Percentiles rank a stretch among this genome's conserved stretches.
phyloP scores from a whole-genome alignment of 345 rosid genomes.

The Mallotus nudiflorus region DNA sequence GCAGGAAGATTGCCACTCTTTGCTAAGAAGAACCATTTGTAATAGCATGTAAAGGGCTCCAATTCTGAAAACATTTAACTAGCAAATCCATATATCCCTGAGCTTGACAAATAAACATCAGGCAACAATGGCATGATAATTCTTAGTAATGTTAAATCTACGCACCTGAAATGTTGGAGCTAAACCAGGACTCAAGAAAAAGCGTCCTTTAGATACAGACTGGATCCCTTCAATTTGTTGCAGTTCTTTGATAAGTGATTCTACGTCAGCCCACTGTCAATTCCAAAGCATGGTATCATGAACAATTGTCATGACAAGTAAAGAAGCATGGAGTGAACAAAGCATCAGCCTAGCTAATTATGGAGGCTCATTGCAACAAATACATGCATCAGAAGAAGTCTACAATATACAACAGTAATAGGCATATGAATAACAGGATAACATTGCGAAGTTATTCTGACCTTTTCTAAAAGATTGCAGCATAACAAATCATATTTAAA shows the following conservation, averaged over 20 bases:
- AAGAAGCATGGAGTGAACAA: neutral
- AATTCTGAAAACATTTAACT: too few species aligned
- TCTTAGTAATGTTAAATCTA: neutral
- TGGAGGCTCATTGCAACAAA: neutral
- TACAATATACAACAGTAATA: neutral
- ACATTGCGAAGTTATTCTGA: too few species aligned
- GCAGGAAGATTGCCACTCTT: too few species aligned
- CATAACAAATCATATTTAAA: too few species aligned
- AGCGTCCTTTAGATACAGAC: slow-evolving; percentile 81
- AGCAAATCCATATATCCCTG: neutral
- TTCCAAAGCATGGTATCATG: slow-evolving; percentile 20
- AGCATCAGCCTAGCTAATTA: neutral
- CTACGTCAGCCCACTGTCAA: slow-evolving; percentile 90
- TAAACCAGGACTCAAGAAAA: slow-evolving; percentile 88
- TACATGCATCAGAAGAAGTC: neutral
- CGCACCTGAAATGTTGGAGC: slow-evolving; percentile 96
- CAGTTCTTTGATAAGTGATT: slow-evolving; percentile 77
- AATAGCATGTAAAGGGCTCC: too few species aligned
- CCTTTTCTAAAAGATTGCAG: too few species aligned
- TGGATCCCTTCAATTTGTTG: slow-evolving; percentile 70
- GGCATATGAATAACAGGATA: neutral
- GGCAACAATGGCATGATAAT: too few species aligned
- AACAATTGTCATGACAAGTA: slow-evolving; percentile 4
- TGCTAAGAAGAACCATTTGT: too few species aligned
- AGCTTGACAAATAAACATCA: too few species aligned